A percentile compares a stretch with the other conserved stretches of the same genome.
Evolutionary conservation across 805 yeast genomes (phyloP).

Genomic region (Metschnikowia anglica): DNA sequence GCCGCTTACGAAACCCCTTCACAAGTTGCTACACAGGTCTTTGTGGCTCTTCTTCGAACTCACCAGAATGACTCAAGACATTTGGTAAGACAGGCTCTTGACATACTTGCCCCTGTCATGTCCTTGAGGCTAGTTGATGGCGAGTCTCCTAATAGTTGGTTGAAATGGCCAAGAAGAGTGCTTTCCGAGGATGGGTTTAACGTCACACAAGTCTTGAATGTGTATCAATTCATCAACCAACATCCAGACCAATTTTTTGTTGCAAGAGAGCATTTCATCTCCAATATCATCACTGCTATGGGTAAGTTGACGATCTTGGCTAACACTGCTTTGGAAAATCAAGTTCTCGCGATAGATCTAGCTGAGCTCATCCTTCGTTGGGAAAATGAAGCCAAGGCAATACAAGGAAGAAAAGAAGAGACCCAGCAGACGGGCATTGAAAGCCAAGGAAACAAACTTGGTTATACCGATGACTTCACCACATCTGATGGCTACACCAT

Average conservation of each 20-base stretch:
- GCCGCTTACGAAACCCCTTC: slow-evolving; percentile 85
- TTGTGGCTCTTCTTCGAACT: slow-evolving; percentile 82
- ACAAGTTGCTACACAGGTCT: slow-evolving; percentile 85
- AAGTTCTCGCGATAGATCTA: slow-evolving; percentile 80
- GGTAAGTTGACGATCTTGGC: slow-evolving; percentile 80
- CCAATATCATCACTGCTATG: slow-evolving; percentile 88
- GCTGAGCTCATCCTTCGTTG: slow-evolving; percentile 83
- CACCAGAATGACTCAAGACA: slow-evolving; percentile 82
- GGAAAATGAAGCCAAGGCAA: slow-evolving; percentile 47
- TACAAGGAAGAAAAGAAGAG: not conserved
- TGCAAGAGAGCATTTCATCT: slow-evolving; percentile 85
- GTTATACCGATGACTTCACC: slow-evolving; percentile 35
- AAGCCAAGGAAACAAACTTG: not conserved
- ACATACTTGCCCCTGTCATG: slow-evolving; percentile 83
- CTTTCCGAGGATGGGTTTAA: slow-evolving; percentile 86
- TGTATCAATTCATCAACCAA: slow-evolving; percentile 84
- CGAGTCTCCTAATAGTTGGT: slow-evolving; percentile 68
- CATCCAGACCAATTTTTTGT: slow-evolving; percentile 82
- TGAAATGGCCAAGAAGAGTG: slow-evolving; percentile 92
- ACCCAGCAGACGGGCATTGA: not conserved
- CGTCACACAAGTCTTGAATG: slow-evolving; percentile 79
- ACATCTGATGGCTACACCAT: slow-evolving; percentile 54
- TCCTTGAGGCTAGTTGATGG: slow-evolving; percentile 57
- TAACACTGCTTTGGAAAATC: slow-evolving; percentile 78
- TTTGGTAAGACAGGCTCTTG: slow-evolving; percentile 83